A percentile compares a stretch with the other conserved stretches of the same genome.
Evolutionary conservation across 768 basidiomycete genomes (phyloP).

Genomic region (Lentinus tigrinus): DNA sequence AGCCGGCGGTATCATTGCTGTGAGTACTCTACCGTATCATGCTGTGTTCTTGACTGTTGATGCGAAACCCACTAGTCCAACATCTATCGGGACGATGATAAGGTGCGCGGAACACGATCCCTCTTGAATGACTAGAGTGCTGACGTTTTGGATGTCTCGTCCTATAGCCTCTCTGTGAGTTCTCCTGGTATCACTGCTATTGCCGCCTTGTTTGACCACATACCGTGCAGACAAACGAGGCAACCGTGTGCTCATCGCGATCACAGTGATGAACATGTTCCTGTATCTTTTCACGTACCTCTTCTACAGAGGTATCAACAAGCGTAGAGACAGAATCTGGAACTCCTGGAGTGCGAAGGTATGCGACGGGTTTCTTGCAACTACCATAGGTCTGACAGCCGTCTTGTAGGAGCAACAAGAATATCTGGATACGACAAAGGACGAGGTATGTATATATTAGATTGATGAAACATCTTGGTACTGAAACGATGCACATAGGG

Average conservation of each 20-base stretch:
- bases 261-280: constrained; percentile 52
- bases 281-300: constrained; percentile 51
- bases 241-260: constrained; percentile 52
- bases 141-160: not conserved
- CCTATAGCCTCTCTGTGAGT: constrained; percentile 26
- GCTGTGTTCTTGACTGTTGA: not conserved
- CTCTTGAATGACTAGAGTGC: not conserved
- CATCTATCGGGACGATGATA: constrained; percentile 56
- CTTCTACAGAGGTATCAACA: constrained; percentile 57
- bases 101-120: constrained; percentile 4
- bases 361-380: not conserved
- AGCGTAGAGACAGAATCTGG: constrained; percentile 51
- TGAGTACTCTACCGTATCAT: constrained; percentile 24
- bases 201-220: not conserved
- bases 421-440: constrained; percentile 58
- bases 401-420: constrained; percentile 46
- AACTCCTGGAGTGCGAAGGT: constrained; percentile 48
- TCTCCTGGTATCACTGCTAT: too few species aligned
- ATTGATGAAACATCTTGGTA: not conserved
- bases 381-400: not conserved
- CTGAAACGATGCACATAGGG: constrained; percentile 30
- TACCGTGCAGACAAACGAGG: constrained; percentile 55
- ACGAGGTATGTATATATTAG: constrained; percentile 27
- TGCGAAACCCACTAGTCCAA: constrained; percentile 35
- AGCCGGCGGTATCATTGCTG: constrained; percentile 47